Conservation (phyloP, 805 yeast genomes). For the Cyberlindnera subsufficiens region DNA sequence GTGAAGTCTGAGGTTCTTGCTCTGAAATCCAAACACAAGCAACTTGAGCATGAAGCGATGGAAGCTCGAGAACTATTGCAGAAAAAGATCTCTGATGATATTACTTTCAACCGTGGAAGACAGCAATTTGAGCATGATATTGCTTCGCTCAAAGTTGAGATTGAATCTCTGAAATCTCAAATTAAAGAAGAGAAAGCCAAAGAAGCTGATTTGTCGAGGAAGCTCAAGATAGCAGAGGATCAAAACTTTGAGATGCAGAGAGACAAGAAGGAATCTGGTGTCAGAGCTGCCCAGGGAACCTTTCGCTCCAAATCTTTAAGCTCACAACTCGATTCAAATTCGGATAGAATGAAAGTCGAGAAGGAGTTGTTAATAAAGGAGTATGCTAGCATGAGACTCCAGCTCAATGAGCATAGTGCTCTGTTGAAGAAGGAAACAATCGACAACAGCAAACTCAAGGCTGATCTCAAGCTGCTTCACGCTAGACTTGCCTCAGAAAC, state of each 20-base stretch:
- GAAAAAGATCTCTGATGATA: conserved; percentile 36
- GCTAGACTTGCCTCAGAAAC: conserved; percentile 62
- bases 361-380: conserved; percentile 29
- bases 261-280: conserved; percentile 18
- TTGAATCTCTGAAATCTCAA: conserved; percentile 10
- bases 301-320: conserved; percentile 19
- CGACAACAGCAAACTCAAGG: conserved; percentile 38
- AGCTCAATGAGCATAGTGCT: conserved; percentile 47
- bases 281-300: conserved; percentile 21
- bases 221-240: conserved; percentile 20
- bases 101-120: conserved; percentile 39
- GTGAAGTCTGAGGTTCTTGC: conserved; percentile 23
- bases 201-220: conserved; percentile 24
- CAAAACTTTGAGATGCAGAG: conserved; percentile 29
- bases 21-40: conserved; percentile 24
- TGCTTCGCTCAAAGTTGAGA: conserved; percentile 29
- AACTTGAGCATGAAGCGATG: conserved; percentile 40
- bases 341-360: conserved; percentile 21
- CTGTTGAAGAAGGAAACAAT: conserved; percentile 39
- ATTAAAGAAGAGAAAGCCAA: conserved; percentile 26
- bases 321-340: conserved; percentile 14
- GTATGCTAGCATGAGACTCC: conserved; percentile 41
- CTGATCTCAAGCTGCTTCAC: conserved; percentile 55
- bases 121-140: conserved; percentile 37
- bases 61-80: conserved; percentile 37